These are phyloP conservation scores for Dryadomyces quercivorus DNA, from an alignment of 2,329 filamentous ascomycete genomes.

Conservation along the genomic window DNA sequence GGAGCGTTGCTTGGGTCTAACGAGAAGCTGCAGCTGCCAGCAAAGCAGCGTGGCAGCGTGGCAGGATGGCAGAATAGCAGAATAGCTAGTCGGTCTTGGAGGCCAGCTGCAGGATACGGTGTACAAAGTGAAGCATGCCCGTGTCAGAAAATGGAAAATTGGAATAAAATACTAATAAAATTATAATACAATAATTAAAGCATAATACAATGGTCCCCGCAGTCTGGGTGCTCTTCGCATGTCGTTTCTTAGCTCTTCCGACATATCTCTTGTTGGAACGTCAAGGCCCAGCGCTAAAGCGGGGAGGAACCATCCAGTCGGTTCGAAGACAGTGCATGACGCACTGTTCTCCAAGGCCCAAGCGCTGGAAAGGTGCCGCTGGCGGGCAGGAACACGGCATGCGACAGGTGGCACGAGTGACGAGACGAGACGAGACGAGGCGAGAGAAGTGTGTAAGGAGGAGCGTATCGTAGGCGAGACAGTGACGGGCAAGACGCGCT, in stretches of 20 bases:
- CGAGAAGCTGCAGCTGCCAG: not conserved
- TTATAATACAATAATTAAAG: no score
- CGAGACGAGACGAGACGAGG: no score
- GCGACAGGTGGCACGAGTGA: no score
- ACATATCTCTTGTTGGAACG: not conserved
- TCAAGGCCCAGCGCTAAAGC: not conserved
- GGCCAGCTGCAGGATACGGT: not conserved
- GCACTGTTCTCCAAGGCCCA: not conserved
- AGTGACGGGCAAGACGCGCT: no score
- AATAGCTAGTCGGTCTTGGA: no score
- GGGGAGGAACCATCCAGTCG: not conserved
- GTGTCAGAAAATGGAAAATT: no score
- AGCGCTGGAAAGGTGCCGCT: no score
- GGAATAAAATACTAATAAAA: no score
- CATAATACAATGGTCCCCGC: not conserved
- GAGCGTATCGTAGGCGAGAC: no score
- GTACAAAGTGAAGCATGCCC: not conserved
- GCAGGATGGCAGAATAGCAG: no score
- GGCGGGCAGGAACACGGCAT: no score
- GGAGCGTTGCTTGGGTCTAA: not conserved
- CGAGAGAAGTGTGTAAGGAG: no score
- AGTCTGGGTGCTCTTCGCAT: not conserved
- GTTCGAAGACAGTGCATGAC: not conserved
- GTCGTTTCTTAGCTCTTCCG: not conserved
- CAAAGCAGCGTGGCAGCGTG: not conserved